Percentiles rank a stretch among this genome's conserved stretches.
These are phyloP conservation scores for Neotropicomus parvogracilis DNA, from an alignment of 1,284 basidiomycete genomes.

Conservation along the genomic window DNA sequence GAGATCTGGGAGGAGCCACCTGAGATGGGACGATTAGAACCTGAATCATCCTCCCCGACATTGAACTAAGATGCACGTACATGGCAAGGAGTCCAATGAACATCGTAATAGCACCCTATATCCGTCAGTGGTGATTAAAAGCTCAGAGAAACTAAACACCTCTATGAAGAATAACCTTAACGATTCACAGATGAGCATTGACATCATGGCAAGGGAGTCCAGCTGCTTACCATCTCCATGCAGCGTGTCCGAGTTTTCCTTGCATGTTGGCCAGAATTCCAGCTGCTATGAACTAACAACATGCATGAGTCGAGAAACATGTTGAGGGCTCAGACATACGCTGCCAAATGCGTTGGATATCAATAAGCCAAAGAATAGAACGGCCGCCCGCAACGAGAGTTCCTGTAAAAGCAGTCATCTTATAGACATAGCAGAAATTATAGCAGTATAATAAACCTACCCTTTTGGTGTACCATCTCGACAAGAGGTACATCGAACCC, in stretches of 20 bases:
- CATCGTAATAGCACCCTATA: slow-evolving; percentile 55
- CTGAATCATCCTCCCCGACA: background rate
- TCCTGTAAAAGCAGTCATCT: slow-evolving; percentile 39
- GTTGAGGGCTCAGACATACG: slow-evolving; percentile 37
- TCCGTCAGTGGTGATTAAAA: background rate
- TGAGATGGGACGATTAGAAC: slow-evolving; percentile 18
- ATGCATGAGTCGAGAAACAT: background rate
- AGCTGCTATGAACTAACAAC: slow-evolving; percentile 55
- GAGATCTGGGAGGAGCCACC: slow-evolving; percentile 39
- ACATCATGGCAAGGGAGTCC: background rate
- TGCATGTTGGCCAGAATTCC: slow-evolving; percentile 70
- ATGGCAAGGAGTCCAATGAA: slow-evolving; percentile 49
- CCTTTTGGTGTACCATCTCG: slow-evolving; percentile 65
- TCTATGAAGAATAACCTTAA: slow-evolving; percentile 60
- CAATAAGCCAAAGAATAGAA: slow-evolving; percentile 64
- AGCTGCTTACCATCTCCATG: slow-evolving; percentile 63
- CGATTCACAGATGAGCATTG: background rate
- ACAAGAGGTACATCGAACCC: slow-evolving; percentile 57
- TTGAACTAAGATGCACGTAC: slow-evolving; percentile 33
- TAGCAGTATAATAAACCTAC: slow-evolving; percentile 26
- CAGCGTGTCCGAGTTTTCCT: slow-evolving; percentile 59
- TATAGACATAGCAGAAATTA: background rate
- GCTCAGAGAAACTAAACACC: slow-evolving; percentile 30
- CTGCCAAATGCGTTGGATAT: slow-evolving; percentile 76
- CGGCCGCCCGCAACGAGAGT: slow-evolving; percentile 63